These are phyloP conservation scores for Phaeotremella skinneri DNA, from an alignment of 768 basidiomycete genomes.

Conservation along the genomic window DNA sequence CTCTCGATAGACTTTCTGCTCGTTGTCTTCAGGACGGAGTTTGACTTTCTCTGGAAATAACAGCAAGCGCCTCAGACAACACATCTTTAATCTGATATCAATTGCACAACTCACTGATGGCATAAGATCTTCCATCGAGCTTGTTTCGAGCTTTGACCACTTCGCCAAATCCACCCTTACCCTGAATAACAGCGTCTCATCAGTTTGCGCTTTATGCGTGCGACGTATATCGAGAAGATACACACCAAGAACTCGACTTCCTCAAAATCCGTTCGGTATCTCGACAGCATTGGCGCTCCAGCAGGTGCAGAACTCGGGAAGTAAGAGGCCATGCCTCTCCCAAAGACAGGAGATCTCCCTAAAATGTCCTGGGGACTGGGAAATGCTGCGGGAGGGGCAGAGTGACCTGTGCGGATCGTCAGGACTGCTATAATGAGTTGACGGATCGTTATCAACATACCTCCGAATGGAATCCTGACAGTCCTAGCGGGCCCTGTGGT, in stretches of 20 bases:
- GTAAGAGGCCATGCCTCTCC: conserved; percentile 16
- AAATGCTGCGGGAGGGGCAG: not conserved
- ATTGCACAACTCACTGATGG: conserved; percentile 36
- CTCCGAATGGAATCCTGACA: not conserved
- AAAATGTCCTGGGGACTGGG: conserved; percentile 12
- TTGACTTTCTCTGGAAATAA: conserved; percentile 66
- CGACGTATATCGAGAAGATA: not conserved
- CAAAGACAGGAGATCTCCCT: conserved; percentile 28
- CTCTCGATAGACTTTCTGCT: conserved; percentile 84
- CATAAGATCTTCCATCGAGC: conserved; percentile 64
- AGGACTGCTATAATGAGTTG: too few relatives aligned
- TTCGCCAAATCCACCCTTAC: conserved; percentile 85
- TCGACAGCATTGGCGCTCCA: conserved; percentile 60
- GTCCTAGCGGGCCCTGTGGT: conserved; percentile 1
- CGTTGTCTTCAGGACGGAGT: conserved; percentile 71
- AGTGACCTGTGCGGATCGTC: not conserved
- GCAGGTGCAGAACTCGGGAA: not conserved
- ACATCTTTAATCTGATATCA: not conserved
- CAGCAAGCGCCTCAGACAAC: too few relatives aligned
- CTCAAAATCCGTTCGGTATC: conserved; percentile 93
- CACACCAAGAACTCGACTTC: conserved; percentile 77
- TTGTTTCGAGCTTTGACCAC: conserved; percentile 90
- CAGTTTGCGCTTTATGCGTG: not conserved
- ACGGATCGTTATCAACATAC: too few relatives aligned
- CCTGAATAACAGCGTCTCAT: conserved; percentile 55